Evolutionary conservation across 2,329 filamentous ascomycete genomes (phyloP), one percentile per base, ranked within the genome.

Genomic region (Claviceps paspali): DNA sequence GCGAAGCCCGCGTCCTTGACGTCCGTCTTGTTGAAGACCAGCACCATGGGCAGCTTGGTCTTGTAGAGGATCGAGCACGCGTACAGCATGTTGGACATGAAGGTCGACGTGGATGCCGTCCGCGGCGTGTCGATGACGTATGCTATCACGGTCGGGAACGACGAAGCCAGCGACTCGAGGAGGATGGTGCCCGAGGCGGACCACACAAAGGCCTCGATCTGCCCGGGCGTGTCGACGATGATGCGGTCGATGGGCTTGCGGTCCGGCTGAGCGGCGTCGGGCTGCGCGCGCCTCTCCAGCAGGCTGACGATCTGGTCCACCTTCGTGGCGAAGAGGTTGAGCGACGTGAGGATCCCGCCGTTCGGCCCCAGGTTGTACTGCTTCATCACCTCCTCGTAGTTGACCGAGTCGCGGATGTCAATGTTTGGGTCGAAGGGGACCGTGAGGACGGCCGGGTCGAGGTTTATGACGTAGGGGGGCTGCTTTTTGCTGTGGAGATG

Each of bases 71-170:
- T 98, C 42, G 83, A 93, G 68, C 91, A 96, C 17, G 91, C 91
- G 59, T 98, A 98, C 30, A 98, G 77, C 91, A 98, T 98, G 62
- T 98, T 98, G 56, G 83, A 92, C 91, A 98, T 98, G 61, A 98
- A 98, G 0, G 91, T 98, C 44, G 82, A 87, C 0, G 91, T 96
- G 28, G 85, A 93, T 26, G 82, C 77, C 11, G 87, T 93, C 38
- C 91, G 78, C 3, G 92, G 91, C 2, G 91, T 98, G 60, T 98
- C 91, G 58, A 98, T 94, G 41, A 98, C 74, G 61, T 96, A 98
- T 39, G 91, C 91, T 49, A 98, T 85, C 29, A 98, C 85, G 0
- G 92, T 98, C 1, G 92, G 91, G 55, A 98, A 96, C 1, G 82
- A 86, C 4, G 83, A 91, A 0, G 92, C 91, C 35, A 98, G 69